These are phyloP conservation scores for Psophocarpus tetragonolobus DNA, from an alignment of 306 rosid species.

Conservation along the genomic window DNA sequence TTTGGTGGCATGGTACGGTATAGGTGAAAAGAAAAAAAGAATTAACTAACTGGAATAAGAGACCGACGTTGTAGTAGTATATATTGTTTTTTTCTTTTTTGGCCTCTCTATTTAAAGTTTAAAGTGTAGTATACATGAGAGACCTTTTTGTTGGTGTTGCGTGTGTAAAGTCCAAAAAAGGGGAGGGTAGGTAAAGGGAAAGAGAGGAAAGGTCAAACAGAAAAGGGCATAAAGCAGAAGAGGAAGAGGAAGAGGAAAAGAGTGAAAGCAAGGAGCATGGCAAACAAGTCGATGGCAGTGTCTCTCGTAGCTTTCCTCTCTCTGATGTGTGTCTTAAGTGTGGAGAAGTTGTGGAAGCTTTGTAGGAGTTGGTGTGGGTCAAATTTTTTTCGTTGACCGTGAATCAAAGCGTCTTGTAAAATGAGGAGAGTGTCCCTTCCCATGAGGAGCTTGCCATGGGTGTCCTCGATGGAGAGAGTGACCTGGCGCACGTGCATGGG, in stretches of 20 bases:
- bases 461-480: constrained; percentile 64
- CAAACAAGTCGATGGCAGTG: constrained; percentile 50
- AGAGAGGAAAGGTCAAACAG: constrained; percentile 3
- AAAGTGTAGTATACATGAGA: too few species aligned
- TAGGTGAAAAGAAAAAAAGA: constrained; percentile 7
- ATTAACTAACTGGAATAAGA: background rate
- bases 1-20: background rate
- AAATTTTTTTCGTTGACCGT: constrained; percentile 46
- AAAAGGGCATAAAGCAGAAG: constrained; percentile 39
- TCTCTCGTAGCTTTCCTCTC: constrained; percentile 51
- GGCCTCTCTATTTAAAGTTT: background rate
- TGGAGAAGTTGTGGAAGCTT: constrained; percentile 42
- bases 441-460: constrained; percentile 66
- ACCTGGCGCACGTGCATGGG: constrained; percentile 65
- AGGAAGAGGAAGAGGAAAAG: constrained; percentile 51
- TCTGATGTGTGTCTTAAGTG: constrained; percentile 44
- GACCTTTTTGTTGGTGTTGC: too few species aligned
- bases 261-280: constrained; percentile 41
- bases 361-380: too few species aligned
- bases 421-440: constrained; percentile 67
- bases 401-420: constrained; percentile 54
- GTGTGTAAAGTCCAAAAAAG: too few species aligned
- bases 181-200: too few species aligned
- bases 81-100: background rate
- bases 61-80: background rate